Evolutionary conservation across 2,329 filamentous ascomycete species (phyloP).

Genomic region (Albophoma yamanashiensis): DNA sequence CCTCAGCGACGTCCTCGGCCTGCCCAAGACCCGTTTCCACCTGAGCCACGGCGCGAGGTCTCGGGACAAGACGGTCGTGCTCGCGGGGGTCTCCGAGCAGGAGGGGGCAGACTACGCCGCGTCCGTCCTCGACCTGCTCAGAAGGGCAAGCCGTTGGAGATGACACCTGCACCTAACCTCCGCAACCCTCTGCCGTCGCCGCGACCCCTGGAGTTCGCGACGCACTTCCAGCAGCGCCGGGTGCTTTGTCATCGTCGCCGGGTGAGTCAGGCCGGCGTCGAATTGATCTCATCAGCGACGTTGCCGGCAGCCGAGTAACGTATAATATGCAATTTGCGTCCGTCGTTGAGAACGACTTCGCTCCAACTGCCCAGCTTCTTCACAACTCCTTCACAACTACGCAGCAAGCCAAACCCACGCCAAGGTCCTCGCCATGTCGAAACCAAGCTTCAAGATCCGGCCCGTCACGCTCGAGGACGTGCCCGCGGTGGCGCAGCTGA

Average conservation of each 20-base stretch:
- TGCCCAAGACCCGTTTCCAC: slow-evolving; percentile 53
- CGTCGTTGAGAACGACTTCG: background rate
- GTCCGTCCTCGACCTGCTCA: slow-evolving; percentile 15
- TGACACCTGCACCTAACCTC: background rate
- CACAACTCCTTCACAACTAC: background rate
- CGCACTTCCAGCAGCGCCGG: background rate
- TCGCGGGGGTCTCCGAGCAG: slow-evolving; percentile 23
- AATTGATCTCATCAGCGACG: background rate
- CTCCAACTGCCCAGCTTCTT: background rate
- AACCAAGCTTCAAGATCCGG: slow-evolving; percentile 9
- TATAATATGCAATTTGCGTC: background rate
- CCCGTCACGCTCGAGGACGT: slow-evolving; percentile 16
- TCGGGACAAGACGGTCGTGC: slow-evolving; percentile 49
- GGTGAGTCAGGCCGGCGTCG: background rate
- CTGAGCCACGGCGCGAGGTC: slow-evolving; percentile 54
- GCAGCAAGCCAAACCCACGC: background rate
- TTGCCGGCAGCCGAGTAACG: too few species aligned
- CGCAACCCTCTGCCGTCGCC: background rate
- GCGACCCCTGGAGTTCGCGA: background rate
- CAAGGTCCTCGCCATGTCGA: slow-evolving; percentile 5
- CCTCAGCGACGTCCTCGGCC: slow-evolving; percentile 46
- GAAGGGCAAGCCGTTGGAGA: slow-evolving; percentile 9
- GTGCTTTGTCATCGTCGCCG: background rate
- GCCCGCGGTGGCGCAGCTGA: slow-evolving; percentile 15
- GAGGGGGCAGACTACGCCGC: slow-evolving; percentile 14